phyloP scores from a whole-genome alignment of 2,329 filamentous ascomycete species.

The Phaeomoniella chlamydospora region DNA sequence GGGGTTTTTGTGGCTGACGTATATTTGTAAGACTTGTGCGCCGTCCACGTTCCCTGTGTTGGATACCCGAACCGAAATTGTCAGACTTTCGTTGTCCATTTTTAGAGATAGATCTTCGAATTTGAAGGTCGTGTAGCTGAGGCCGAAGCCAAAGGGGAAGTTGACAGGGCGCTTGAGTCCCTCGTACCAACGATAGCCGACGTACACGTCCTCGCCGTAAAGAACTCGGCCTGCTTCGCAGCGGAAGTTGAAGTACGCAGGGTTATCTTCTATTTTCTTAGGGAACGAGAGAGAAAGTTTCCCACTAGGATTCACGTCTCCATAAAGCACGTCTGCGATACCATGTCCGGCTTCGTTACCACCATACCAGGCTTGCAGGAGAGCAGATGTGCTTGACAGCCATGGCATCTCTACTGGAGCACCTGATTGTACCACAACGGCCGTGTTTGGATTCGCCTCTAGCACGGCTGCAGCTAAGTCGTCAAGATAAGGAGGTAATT shows the following conservation, averaged over 20 bases:
- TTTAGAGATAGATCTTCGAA: conserved; percentile 30
- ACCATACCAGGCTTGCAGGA: conserved; percentile 59
- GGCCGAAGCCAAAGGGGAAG: conserved; percentile 60
- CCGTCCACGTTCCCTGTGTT: conserved; percentile 44
- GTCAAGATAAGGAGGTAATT: conserved; percentile 1
- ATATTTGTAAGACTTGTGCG: conserved; percentile 53
- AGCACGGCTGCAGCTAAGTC: conserved; percentile 45
- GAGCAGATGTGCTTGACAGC: conserved; percentile 47
- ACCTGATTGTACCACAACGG: conserved; percentile 58
- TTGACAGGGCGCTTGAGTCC: conserved; percentile 42
- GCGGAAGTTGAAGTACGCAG: conserved; percentile 53
- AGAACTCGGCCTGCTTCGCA: conserved; percentile 49
- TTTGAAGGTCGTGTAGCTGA: conserved; percentile 57
- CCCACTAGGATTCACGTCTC: conserved; percentile 48
- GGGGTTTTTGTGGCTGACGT: conserved; percentile 31
- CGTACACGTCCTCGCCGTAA: conserved; percentile 59
- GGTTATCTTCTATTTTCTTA: conserved; percentile 46
- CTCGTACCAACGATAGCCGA: conserved; percentile 63
- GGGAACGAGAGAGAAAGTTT: conserved; percentile 61
- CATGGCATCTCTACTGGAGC: conserved; percentile 58
- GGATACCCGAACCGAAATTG: conserved; percentile 18
- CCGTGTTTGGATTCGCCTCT: conserved; percentile 47
- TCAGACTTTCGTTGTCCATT: conserved; percentile 19
- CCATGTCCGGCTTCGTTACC: conserved; percentile 57
- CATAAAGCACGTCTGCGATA: conserved; percentile 52